Base-by-base conservation (phyloP, 148 eudicot genomes). In the Persicaria maculosa region DNA sequence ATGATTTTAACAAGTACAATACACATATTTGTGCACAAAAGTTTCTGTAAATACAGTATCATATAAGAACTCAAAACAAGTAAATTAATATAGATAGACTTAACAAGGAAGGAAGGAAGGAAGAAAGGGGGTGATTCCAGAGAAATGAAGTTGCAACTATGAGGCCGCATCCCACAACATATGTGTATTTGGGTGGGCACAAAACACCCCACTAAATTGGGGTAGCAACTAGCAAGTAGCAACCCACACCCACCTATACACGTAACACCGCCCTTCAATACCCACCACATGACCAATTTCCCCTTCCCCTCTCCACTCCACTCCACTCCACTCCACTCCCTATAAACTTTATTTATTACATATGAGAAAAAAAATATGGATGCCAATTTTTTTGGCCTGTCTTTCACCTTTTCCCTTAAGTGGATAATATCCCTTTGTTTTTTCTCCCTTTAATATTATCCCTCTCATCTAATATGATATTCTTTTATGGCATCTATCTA, bases 161-260 rank as follows among this genome's bases (percentile, higher is more conserved):
- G 70, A 65, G 46, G 43, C 6, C 19, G 70, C 47, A 65, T 65
- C 70, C 70, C 46, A 65, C 47, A 65, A 65, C 40, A 31, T 31
- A 31, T 36, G 70, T 36, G 11, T 4, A 65, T 36, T 65, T 65
- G 70, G 47, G 70, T 65, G 70, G 70, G 70, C 70, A 40, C 19
- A 65, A 65, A 65, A 36, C 47, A 65, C 25, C 62, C 25, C 62
- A 57, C 62, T 57, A 57, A 19, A 0, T 20, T 57, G 62, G 25
- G 62, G 62, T 46, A 65, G 7, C 40, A 31, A 31, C 2, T 1
- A 65, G 6, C 40, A 31, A 31, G 1, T 1, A 65, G 6, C 70
- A 65, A 14, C 14, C 70, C 46, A 65, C 12, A 19, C 25, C 25
- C 25, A 22, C 25, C 25, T 22, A 22, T 65, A 36, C 9, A 65